Evolutionary conservation across 805 yeast genomes (phyloP).

Genomic region (Ogataea paradorogensis): DNA sequence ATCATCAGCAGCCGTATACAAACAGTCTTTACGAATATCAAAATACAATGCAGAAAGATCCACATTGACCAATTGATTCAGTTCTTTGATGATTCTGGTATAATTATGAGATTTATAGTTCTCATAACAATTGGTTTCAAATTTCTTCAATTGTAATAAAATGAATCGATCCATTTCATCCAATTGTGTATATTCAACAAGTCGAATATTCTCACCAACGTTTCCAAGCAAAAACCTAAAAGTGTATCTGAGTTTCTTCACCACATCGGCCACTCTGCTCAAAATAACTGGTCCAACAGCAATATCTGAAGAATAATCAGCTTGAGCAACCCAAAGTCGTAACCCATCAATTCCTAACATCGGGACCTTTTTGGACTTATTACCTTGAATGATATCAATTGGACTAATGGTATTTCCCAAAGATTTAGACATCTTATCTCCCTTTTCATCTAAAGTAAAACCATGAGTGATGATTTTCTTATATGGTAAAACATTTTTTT

Average conservation of each 20-base stretch:
- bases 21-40: slow-evolving; percentile 78
- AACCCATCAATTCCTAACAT: slow-evolving; percentile 87
- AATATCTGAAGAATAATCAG: slow-evolving; percentile 82
- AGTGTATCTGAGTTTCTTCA: slow-evolving; percentile 80
- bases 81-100: slow-evolving; percentile 61
- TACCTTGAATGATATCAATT: slow-evolving; percentile 60
- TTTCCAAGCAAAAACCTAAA: slow-evolving; percentile 82
- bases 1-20: slow-evolving; percentile 63
- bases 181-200: slow-evolving; percentile 40
- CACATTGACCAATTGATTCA: slow-evolving; percentile 70
- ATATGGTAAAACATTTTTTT: slow-evolving; percentile 52
- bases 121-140: slow-evolving; percentile 41
- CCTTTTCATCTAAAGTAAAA: slow-evolving; percentile 80
- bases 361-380: slow-evolving; percentile 46
- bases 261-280: slow-evolving; percentile 71
- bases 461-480: slow-evolving; percentile 86
- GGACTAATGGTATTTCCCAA: slow-evolving; percentile 82
- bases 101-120: slow-evolving; percentile 61
- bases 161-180: slow-evolving; percentile 58
- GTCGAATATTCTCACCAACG: slow-evolving; percentile 37
- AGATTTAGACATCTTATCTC: slow-evolving; percentile 91
- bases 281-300: slow-evolving; percentile 69
- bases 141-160: slow-evolving; percentile 48
- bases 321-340: slow-evolving; percentile 85
- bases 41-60: slow-evolving; percentile 82